Percentiles rank a stretch among this genome's conserved stretches.
Evolutionary conservation across 371 early-diverging fungal species (phyloP).

Genomic region (Rhizopus arrhizus): DNA sequence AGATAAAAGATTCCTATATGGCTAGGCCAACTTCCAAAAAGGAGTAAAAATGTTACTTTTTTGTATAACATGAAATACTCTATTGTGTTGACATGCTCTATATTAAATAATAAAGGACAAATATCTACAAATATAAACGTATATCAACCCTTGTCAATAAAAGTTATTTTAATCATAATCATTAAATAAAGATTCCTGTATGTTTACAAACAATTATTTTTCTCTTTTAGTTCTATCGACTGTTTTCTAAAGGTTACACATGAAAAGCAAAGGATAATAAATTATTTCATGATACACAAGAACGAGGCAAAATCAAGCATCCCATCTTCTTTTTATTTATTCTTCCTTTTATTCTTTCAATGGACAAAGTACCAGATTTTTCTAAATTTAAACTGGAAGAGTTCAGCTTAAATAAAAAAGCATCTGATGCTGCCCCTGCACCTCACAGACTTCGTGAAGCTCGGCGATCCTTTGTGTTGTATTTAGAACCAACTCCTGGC

Average conservation of each 20-base stretch:
- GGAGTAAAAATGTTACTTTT: background rate
- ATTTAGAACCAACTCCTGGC: slow-evolving; percentile 29
- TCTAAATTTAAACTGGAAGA: slow-evolving; percentile 32
- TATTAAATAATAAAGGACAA: background rate
- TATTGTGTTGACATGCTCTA: background rate
- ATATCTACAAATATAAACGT: too few relatives aligned
- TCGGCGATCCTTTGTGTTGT: slow-evolving; percentile 33
- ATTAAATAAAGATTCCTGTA: too few relatives aligned
- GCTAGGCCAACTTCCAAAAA: background rate
- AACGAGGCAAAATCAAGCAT: background rate
- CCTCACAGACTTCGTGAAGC: slow-evolving; percentile 36
- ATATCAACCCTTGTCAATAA: too few relatives aligned
- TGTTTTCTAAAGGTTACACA: background rate
- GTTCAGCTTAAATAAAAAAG: slow-evolving; percentile 27
- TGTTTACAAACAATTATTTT: too few relatives aligned
- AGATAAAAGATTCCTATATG: background rate
- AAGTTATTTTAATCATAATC: too few relatives aligned
- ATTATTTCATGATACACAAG: background rate
- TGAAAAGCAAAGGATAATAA: background rate
- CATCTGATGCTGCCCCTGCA: slow-evolving; percentile 23
- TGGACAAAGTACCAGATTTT: slow-evolving; percentile 27
- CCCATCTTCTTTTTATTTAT: background rate
- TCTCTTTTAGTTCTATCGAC: too few relatives aligned
- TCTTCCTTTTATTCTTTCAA: background rate
- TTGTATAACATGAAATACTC: background rate